Evolutionary conservation across 768 basidiomycete genomes (phyloP), one percentile per base, ranked within the genome.

Genomic region (Agrocybe chaxingu): DNA sequence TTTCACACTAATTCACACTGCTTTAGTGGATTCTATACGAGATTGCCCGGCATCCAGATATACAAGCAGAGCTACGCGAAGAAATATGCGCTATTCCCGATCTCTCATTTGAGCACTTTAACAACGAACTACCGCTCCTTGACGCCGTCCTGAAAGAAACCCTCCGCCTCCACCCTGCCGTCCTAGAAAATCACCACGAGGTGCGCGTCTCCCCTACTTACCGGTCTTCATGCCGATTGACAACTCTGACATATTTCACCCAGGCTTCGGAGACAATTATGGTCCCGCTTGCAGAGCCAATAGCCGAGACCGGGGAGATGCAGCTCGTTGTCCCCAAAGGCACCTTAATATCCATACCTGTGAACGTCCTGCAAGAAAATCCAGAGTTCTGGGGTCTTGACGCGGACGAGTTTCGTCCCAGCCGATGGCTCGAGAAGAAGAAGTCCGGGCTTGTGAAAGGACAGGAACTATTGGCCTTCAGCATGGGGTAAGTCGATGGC

Each of bases 131-230:
- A 51, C 78, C 81, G 1, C 68, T 84, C 38, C 70, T 88, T 12
- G 79, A 87, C 45, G 80, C 82, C 1, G 77, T 82, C 7, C 50
- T 87, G 40, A 78, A 79, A 57, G 84, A 86, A 62, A 79, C 79
- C 3, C 66, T 87, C 12, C 77, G 85, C 29, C 61, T 85, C 41
- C 81, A 85, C 57, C 78, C 84, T 12, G 74, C 83, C 1, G 75
- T 87, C 32, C 59, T 81, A 29, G 84, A 85, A 62, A 84, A 85
- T 55, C 80, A 85, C 57, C 83, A 87, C 49, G 79, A 82, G 67
- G 81, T 77, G 35, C 44, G 55, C 58, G 34, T 29, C 24, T 39
- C 13, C 32, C 29, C 8, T 31, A 36, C 13, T 16, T 36, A 42
- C 8, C 12, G 40, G 5, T 12, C 31, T 53, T 61, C 16, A 63